A percentile compares a stretch with the other conserved stretches of the same genome.
These are phyloP conservation scores for Cladosporium sp. DNA, from an alignment of 2,329 filamentous ascomycete species.

Conservation along the genomic window DNA sequence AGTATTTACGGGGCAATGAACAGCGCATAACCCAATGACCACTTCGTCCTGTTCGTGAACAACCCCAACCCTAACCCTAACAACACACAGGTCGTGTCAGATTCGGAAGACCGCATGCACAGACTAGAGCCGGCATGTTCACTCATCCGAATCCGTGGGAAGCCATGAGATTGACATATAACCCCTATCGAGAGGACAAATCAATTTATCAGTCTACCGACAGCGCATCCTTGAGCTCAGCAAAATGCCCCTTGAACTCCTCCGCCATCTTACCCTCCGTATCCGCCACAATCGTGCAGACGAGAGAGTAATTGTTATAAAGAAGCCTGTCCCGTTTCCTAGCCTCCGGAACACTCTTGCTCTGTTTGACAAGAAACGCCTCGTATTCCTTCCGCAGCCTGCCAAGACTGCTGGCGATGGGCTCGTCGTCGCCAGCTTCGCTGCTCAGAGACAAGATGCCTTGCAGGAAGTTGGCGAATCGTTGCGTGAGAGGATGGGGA, in stretches of 20 bases:
- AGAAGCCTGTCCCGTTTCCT: conserved; percentile 82
- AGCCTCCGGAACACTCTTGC: conserved; percentile 67
- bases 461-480: conserved; percentile 89
- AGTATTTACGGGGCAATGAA: too few species aligned
- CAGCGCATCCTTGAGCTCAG: conserved; percentile 45
- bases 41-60: background rate
- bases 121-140: too few species aligned
- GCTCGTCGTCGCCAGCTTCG: conserved; percentile 93
- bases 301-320: conserved; percentile 91
- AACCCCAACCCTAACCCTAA: background rate
- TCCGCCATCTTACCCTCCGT: conserved; percentile 63
- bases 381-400: conserved; percentile 78
- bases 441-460: conserved; percentile 75
- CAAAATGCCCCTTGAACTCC: conserved; percentile 72
- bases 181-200: too few species aligned
- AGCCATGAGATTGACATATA: too few species aligned
- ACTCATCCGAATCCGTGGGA: too few species aligned
- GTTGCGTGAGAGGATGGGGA: conserved; percentile 85
- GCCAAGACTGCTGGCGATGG: conserved; percentile 72
- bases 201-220: conserved; percentile 1
- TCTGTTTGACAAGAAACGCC: conserved; percentile 70
- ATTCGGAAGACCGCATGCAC: too few species aligned
- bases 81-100: too few species aligned
- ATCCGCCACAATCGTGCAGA: conserved; percentile 81
- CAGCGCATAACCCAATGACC: too few species aligned